Conservation (phyloP, 129 eudicot species). For the Logfia minima region DNA sequence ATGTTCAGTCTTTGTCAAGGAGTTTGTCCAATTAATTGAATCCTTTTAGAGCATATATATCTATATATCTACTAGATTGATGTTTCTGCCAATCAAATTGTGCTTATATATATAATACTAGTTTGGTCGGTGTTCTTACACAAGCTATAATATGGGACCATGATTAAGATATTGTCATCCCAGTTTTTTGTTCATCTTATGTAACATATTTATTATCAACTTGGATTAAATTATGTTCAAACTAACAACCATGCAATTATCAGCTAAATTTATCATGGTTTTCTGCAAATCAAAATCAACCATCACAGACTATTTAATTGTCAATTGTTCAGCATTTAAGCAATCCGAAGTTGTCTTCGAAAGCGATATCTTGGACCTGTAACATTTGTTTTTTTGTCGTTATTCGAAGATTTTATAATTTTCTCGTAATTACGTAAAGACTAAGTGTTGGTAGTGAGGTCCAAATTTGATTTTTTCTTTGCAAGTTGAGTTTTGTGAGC, state of each 20-base stretch:
- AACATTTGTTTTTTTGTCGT: conserved; percentile 10
- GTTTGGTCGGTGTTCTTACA: conserved; percentile 11
- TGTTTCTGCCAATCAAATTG: background rate
- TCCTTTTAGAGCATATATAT: background rate
- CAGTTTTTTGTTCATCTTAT: background rate
- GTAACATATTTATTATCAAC: conserved; percentile 4
- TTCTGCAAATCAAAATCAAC: conserved; percentile 11
- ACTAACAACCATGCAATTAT: background rate
- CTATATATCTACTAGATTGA: background rate
- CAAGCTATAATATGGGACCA: conserved; percentile 7
- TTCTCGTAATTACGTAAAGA: conserved; percentile 19
- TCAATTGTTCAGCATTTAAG: conserved; percentile 10
- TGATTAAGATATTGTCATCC: background rate
- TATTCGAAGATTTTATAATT: background rate
- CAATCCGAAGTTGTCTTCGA: conserved; percentile 8
- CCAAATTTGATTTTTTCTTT: conserved; percentile 38
- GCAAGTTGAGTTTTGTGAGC: conserved; percentile 61
- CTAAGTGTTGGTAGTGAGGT: conserved; percentile 44
- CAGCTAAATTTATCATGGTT: background rate
- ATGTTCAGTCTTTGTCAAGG: background rate
- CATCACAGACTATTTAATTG: conserved; percentile 13
- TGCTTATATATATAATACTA: background rate
- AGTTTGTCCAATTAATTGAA: background rate
- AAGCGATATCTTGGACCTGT: conserved; percentile 20
- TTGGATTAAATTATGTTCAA: background rate